These are phyloP conservation scores for Cylindrodendrum hubeiense DNA, from an alignment of 2,329 filamentous ascomycete genomes.

Conservation along the genomic window DNA sequence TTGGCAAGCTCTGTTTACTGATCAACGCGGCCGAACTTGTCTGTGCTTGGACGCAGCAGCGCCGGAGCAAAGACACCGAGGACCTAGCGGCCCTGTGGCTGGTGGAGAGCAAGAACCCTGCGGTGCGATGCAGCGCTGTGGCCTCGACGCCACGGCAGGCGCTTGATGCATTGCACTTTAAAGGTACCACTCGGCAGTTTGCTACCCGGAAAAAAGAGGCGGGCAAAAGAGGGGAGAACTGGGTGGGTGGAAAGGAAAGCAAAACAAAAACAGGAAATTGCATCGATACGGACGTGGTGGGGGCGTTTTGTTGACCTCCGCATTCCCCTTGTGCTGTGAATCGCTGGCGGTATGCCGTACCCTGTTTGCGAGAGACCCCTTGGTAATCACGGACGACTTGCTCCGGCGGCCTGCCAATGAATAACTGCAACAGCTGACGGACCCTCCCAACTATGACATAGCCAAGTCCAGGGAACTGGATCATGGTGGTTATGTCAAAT, in stretches of 20 bases:
- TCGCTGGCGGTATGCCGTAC: not conserved
- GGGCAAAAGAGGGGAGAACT: not conserved
- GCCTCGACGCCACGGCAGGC: conserved; percentile 11
- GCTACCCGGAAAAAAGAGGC: not conserved
- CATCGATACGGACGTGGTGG: not conserved
- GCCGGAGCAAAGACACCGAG: conserved; percentile 16
- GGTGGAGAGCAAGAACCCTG: not conserved
- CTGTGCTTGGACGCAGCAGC: not conserved
- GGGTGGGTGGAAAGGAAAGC: not conserved
- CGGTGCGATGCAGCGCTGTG: not conserved
- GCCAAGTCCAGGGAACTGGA: not conserved
- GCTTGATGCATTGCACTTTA: not conserved
- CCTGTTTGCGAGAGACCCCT: not conserved
- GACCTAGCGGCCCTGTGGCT: not conserved
- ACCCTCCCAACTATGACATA: not conserved
- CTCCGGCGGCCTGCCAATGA: conserved; percentile 13
- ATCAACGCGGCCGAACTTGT: not conserved
- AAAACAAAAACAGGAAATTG: conserved; percentile 17
- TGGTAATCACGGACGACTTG: conserved; percentile 22
- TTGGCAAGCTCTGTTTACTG: not conserved
- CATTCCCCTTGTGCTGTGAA: not conserved
- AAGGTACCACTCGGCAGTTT: conserved; percentile 1
- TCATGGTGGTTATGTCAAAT: conserved; percentile 3
- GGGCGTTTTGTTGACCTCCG: not conserved
- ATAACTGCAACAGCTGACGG: not conserved